Evolutionary conservation across 1,284 basidiomycete species (phyloP), one percentile per base, ranked within the genome.

Genomic region (Tranzscheliella williamsii): DNA sequence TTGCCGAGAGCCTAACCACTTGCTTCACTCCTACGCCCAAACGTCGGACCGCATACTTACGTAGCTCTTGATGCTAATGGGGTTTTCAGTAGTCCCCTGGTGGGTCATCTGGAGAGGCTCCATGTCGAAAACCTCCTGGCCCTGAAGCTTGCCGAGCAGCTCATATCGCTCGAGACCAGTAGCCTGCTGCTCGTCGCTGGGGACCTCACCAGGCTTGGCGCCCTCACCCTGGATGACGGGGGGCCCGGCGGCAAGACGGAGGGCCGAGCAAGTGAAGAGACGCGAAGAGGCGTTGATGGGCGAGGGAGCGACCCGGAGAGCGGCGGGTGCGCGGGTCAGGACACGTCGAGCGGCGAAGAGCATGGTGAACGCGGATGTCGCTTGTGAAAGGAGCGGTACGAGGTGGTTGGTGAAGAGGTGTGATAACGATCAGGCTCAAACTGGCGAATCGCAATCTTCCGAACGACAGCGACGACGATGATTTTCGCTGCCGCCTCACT

Each of bases 91-190:
- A 42, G 94, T 97, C 63, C 94, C 94, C 77, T 92, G 80, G 74
- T 90, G 85, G 80, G 86, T 87, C 61, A 91, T 82, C 77, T 91
- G 86, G 61, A 97, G 84, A 36, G 92, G 89, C 65, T 85, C 84
- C 79, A 87, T 84, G 80, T 96, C 92, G 82, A 97, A 98, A 46
- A 93, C 86, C 36, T 91, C 87, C 42, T 91, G 81, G 49, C 92
- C 93, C 80, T 92, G 85, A 75, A 92, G 82, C 68, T 89, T 87
- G 75, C 89, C 90, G 53, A 96, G 81, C 41, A 95, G 82, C 81
- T 98, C 90, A 78, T 93, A 86, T 80, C 94, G 90, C 81, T 96
- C 93, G 55, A 96, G 83, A 86, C 94, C 93, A 67, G 94, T 98
- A 23, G 93, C 85, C 81, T 98, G 94, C 70, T 89, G 83, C 75